Percentiles rank a stretch among this genome's conserved stretches.
Evolutionary conservation across 1,139 yeast species (phyloP).

Genomic region (Blastobotrys aristatus): DNA sequence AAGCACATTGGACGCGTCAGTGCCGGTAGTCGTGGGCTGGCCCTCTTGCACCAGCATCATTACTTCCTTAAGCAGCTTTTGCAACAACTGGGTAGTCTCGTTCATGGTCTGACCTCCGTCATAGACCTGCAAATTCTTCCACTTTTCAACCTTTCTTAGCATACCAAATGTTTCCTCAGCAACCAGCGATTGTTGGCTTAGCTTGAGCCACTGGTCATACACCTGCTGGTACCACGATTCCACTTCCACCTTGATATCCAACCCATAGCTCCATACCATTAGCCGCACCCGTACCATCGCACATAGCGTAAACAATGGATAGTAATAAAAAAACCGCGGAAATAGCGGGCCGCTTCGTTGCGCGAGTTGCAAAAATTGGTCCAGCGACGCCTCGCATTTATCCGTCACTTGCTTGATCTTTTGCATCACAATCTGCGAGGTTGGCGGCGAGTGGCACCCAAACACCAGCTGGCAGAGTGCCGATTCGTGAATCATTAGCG

Average conservation of each 20-base stretch:
- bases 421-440: not conserved
- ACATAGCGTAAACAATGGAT: constrained; percentile 53
- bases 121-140: constrained; percentile 6
- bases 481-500: constrained; percentile 1
- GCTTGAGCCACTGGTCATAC: constrained; percentile 5
- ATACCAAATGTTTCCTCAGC: constrained; percentile 1
- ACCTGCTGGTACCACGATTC: constrained; percentile 16
- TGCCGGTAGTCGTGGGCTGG: not conserved
- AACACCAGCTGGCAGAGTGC: constrained; percentile 7
- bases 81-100: not conserved
- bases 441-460: not conserved
- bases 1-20: not conserved
- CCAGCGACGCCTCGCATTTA: not conserved
- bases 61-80: constrained; percentile 2
- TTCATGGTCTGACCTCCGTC: not conserved
- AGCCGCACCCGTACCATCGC: constrained; percentile 22
- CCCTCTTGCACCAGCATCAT: not conserved
- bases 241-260: constrained; percentile 17
- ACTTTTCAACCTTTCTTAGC: constrained; percentile 10
- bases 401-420: not conserved
- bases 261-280: constrained; percentile 19
- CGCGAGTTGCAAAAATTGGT: constrained; percentile 1
- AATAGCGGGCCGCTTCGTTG: constrained; percentile 22
- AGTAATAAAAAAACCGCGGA: constrained; percentile 51
- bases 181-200: not conserved